Evolutionary conservation across 1,139 yeast genomes (phyloP).

Genomic region (Saccharomyces hybrid): DNA sequence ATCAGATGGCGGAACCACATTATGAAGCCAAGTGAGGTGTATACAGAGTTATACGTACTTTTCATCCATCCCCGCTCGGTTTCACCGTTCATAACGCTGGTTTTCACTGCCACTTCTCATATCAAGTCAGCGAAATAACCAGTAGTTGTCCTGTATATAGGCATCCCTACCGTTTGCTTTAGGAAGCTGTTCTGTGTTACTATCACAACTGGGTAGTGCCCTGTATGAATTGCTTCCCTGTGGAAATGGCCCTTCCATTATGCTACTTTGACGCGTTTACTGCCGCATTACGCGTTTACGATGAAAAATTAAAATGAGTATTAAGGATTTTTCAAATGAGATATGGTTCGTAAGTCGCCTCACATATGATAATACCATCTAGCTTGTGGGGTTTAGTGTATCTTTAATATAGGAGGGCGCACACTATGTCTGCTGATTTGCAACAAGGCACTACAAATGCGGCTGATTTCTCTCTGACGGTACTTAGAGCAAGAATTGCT

Average conservation of each 20-base stretch:
- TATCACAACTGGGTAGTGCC: not conserved
- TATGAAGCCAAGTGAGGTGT: not conserved
- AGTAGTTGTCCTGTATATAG: not conserved
- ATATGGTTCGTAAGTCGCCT: not conserved
- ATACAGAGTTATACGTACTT: not conserved
- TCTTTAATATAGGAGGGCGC: not conserved
- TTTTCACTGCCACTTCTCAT: not conserved
- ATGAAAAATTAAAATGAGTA: not conserved
- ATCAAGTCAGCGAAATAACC: not conserved
- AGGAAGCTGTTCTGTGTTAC: not conserved
- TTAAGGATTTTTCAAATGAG: not conserved
- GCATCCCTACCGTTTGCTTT: not conserved
- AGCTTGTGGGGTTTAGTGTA: not conserved
- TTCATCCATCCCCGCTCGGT: not conserved
- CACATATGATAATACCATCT: not conserved
- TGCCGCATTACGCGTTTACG: not conserved
- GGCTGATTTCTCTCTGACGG: slow-evolving; percentile 9
- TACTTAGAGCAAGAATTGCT: slow-evolving; percentile 30
- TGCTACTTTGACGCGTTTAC: not conserved
- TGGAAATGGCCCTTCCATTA: not conserved
- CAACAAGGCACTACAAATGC: not conserved
- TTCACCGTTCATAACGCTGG: not conserved
- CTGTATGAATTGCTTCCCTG: not conserved
- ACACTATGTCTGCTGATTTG: not conserved
- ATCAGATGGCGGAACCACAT: not conserved